phyloP scores from a whole-genome alignment of 2,329 filamentous ascomycete species.

The Aspergillus arachidicola region DNA sequence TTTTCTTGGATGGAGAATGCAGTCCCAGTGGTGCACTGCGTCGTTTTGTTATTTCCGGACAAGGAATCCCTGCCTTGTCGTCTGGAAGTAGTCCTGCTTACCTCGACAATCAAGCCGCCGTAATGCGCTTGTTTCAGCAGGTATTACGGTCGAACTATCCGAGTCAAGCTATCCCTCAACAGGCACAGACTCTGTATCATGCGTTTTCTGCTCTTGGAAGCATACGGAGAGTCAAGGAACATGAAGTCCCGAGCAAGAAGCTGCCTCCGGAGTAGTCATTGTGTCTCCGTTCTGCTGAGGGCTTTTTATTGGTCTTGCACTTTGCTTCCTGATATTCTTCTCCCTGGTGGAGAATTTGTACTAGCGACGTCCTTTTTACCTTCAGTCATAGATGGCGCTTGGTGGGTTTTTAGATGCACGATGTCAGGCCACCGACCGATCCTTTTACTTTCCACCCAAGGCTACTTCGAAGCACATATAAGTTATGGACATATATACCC shows the following conservation, averaged over 20 bases:
- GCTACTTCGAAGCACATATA: background rate
- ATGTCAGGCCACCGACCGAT: background rate
- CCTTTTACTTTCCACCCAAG: background rate
- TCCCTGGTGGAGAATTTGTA: background rate
- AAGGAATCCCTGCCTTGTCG: conserved; percentile 57
- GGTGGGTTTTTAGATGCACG: background rate
- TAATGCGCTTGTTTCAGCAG: conserved; percentile 62
- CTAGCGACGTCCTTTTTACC: background rate
- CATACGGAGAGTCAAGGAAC: background rate
- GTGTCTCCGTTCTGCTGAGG: accelerated
- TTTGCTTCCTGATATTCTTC: background rate
- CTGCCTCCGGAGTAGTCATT: background rate
- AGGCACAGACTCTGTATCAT: background rate
- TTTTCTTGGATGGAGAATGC: conserved; percentile 62
- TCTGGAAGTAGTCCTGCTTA: conserved; percentile 35
- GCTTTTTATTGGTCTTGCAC: background rate
- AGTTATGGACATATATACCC: background rate
- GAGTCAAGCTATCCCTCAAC: background rate
- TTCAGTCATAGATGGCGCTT: background rate
- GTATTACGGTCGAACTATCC: conserved; percentile 55
- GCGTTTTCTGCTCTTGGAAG: background rate
- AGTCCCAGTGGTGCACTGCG: conserved; percentile 49
- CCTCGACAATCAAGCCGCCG: conserved; percentile 59
- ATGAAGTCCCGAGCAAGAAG: background rate
- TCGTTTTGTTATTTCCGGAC: conserved; percentile 60